Evolutionary conservation across 805 yeast genomes (phyloP).

Genomic region (Scheffersomyces coipomensis): DNA sequence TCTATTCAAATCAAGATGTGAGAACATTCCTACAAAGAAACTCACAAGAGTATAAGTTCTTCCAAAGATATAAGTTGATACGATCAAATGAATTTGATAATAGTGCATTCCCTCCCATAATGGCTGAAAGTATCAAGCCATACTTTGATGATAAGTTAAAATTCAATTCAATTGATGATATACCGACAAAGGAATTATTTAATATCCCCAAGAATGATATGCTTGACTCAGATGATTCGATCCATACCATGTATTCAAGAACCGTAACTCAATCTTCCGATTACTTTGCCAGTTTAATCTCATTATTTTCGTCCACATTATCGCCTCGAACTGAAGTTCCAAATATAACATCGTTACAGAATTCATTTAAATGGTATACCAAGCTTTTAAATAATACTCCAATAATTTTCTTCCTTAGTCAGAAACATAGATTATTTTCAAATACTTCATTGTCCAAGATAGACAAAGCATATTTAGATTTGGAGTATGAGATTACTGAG

Average conservation of each 20-base stretch:
- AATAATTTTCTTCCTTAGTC: slow-evolving; percentile 25
- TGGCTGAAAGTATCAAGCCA: neutral
- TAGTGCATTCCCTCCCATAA: neutral
- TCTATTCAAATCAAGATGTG: neutral
- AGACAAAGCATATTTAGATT: slow-evolving; percentile 16
- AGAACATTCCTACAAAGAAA: neutral
- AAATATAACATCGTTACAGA: slow-evolving; percentile 1
- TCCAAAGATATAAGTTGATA: neutral
- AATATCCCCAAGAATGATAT: neutral
- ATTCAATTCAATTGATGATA: neutral
- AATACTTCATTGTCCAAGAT: slow-evolving; percentile 5
- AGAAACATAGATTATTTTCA: slow-evolving; percentile 25
- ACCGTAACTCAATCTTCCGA: neutral
- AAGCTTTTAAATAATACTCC: slow-evolving; percentile 28
- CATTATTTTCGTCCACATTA: neutral
- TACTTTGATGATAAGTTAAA: neutral
- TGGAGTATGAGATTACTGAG: slow-evolving; percentile 10
- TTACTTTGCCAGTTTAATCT: neutral
- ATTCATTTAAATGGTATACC: slow-evolving; percentile 28
- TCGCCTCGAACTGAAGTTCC: neutral
- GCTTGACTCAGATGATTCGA: neutral
- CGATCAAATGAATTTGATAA: neutral
- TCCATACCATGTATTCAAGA: neutral
- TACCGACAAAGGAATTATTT: neutral
- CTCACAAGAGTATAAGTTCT: neutral